Evolutionary conservation across 1,139 yeast species (phyloP).

Genomic region (Saccharomycopsis crataegensis): DNA sequence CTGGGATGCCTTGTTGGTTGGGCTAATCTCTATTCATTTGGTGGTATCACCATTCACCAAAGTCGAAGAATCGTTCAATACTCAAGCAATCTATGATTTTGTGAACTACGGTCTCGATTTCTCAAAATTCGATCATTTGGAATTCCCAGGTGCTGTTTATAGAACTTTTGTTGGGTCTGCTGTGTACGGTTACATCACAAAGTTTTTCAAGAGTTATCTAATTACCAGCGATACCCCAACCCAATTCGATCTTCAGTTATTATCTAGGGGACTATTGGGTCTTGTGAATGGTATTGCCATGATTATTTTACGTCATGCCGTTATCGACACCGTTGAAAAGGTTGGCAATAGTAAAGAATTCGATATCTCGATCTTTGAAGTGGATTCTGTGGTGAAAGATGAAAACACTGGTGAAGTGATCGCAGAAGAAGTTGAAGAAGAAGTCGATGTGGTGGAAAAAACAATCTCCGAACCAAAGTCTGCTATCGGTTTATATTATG

Average conservation of each 20-base stretch:
- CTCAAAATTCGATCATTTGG: constrained; percentile 58
- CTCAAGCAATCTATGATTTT: constrained; percentile 86
- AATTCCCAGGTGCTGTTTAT: constrained; percentile 87
- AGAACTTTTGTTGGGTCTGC: constrained; percentile 78
- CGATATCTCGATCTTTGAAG: neutral
- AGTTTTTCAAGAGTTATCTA: constrained; percentile 28
- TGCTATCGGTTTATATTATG: constrained; percentile 48
- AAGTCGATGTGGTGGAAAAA: constrained; percentile 12
- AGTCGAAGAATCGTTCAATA: constrained; percentile 89
- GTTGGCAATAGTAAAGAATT: neutral
- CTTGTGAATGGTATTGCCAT: constrained; percentile 37
- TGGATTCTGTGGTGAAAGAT: neutral
- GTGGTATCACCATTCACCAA: constrained; percentile 72
- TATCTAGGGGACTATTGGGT: constrained; percentile 50
- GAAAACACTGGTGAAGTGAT: constrained; percentile 2
- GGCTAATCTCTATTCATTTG: constrained; percentile 32
- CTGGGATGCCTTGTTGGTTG: constrained; percentile 6
- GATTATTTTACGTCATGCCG: constrained; percentile 20
- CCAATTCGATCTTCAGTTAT: constrained; percentile 40
- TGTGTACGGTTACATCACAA: constrained; percentile 38
- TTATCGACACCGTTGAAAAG: constrained; percentile 1
- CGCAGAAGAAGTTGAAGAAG: constrained; percentile 3
- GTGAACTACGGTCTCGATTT: constrained; percentile 51
- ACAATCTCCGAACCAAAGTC: neutral
- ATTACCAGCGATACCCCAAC: constrained; percentile 20